Evolutionary conservation across 192 early-diverging fungal genomes (phyloP).

Genomic region (Allomyces macrogynus): DNA sequence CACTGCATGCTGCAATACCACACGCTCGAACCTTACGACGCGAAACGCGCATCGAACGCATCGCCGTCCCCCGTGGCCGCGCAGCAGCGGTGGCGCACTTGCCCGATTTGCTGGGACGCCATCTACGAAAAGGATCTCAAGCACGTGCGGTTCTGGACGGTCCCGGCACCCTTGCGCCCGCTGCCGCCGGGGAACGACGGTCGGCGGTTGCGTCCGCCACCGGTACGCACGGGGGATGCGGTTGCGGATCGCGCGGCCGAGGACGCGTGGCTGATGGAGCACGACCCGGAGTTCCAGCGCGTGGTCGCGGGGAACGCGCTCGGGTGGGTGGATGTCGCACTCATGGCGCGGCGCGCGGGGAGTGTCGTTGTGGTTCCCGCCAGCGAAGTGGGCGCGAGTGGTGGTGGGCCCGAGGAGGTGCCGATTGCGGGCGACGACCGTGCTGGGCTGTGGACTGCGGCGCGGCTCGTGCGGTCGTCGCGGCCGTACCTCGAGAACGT

Average conservation of each 20-base stretch:
- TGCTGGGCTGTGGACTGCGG: neutral
- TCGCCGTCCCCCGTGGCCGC: neutral
- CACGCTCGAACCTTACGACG: conserved; percentile 17
- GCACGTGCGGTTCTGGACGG: conserved; percentile 37
- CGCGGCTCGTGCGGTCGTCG: conserved; percentile 9
- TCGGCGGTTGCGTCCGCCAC: neutral
- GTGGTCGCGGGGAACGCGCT: conserved; percentile 3
- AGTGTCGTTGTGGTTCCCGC: neutral
- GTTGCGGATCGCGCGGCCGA: neutral
- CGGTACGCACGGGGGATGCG: too few relatives aligned
- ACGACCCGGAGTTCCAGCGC: neutral
- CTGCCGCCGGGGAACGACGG: neutral
- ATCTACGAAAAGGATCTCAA: conserved; percentile 56
- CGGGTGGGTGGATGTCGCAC: conserved; percentile 10
- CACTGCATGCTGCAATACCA: conserved; percentile 68
- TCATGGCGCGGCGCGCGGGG: conserved; percentile 23
- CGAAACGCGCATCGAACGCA: neutral
- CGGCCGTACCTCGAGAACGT: conserved; percentile 35
- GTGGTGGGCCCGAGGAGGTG: neutral
- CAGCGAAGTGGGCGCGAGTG: neutral
- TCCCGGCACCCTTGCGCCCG: conserved; percentile 1
- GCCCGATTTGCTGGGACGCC: conserved; percentile 77
- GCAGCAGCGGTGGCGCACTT: conserved; percentile 50
- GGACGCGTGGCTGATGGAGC: neutral
- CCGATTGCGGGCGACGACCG: neutral